Conservation (phyloP, 768 basidiomycete species). For the Clavaria fumosa region DNA sequence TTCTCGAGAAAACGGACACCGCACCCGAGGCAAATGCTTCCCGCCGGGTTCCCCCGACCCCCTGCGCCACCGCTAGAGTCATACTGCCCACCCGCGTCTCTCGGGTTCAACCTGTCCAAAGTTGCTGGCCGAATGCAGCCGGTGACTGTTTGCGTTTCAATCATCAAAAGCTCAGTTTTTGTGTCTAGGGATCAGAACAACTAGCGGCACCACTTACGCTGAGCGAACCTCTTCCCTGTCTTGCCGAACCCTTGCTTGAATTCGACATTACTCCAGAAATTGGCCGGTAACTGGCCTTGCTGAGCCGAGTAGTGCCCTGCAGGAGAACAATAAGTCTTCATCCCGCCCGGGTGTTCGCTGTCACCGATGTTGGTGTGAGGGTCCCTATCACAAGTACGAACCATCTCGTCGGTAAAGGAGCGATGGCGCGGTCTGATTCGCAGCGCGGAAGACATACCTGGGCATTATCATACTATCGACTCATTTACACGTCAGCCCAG, state of each 20-base stretch:
- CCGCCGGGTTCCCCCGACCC: constrained; percentile 36
- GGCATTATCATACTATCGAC: constrained; percentile 39
- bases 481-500: too few species aligned
- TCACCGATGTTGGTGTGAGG: constrained; percentile 40
- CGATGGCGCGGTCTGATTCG: too few species aligned
- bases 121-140: constrained; percentile 34
- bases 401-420: neutral
- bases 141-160: constrained; percentile 25
- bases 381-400: constrained; percentile 18
- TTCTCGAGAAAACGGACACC: too few species aligned
- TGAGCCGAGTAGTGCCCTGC: constrained; percentile 22
- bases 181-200: neutral
- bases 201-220: constrained; percentile 21
- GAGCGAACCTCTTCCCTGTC: constrained; percentile 30
- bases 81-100: constrained; percentile 40
- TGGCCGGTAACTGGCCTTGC: constrained; percentile 30
- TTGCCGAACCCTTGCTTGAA: constrained; percentile 25
- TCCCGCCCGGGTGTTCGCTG: constrained; percentile 39
- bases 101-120: constrained; percentile 29
- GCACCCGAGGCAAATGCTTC: constrained; percentile 37
- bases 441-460: constrained; percentile 18
- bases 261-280: constrained; percentile 37
- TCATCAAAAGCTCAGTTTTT: neutral
- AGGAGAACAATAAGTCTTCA: constrained; percentile 37
- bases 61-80: constrained; percentile 38